Base-by-base conservation (phyloP, 2,329 filamentous ascomycete genomes). In the Amesomyces nigricolor region DNA sequence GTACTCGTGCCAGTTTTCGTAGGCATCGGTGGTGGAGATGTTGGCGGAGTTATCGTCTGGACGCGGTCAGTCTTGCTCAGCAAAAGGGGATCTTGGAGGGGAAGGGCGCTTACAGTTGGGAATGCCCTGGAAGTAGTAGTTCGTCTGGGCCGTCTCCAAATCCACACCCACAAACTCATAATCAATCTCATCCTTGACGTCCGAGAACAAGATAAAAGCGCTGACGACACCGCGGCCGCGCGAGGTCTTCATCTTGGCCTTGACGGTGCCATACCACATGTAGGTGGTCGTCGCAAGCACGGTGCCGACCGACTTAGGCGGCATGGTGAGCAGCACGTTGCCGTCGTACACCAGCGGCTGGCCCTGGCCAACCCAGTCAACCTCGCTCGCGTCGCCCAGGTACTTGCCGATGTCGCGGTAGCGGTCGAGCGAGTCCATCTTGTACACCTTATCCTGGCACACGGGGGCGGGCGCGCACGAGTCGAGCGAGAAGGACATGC, bases 141-240 rank as follows among this genome's bases (percentile, higher is more conserved):
- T 99, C 69, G 91, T 94, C 76, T 99, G 91, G 16, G 87, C 89
- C 60, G 79, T 81, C 46, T 77, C 68, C 59, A 95, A 77, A 67
- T 96, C 89, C 44, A 81, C 81, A 62, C 94, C 94, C 53, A 99
- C 81, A 70, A 88, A 97, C 71, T 99, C 94, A 70, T 90, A 97
- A 75, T 99, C 94, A 66, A 99, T 96, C 73, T 99, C 94, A 68
- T 99, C 94, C 79, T 96, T 95, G 67, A 95, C 88, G 67, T 97
- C 92, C 37, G 88, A 91, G 72, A 96, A 83, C 67, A 97, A 78
- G 70, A 99, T 99, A 70, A 99, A 99, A 30, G 91, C 92, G 2
- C 91, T 95, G n/a, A 99, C 88, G 19, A 99, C 94, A 78, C 94
- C 94, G 45, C 78, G 75, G 56, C 91, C 91, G 66, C 88, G 85